A percentile compares a stretch with the other conserved stretches of the same genome.
phyloP scores from a whole-genome alignment of 2,329 filamentous ascomycete species.

The Fusarium sp. region DNA sequence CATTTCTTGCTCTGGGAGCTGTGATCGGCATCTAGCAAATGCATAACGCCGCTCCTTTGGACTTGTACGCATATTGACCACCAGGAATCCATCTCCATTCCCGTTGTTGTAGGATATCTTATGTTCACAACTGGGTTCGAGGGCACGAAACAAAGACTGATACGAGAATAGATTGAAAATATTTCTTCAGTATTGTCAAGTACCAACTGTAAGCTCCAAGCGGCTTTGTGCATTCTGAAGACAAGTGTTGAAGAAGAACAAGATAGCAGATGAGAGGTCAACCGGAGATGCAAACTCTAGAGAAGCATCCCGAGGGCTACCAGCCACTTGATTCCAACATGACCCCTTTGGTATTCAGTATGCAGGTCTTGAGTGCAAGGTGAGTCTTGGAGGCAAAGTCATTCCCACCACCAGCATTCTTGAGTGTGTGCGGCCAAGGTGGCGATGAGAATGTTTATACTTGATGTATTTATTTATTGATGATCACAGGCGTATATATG shows the following conservation, averaged over 20 bases:
- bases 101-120: neutral
- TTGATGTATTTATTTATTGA: neutral
- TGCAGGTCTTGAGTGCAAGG: constrained; percentile 25
- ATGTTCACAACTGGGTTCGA: too few relatives aligned
- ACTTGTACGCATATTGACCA: constrained; percentile 1
- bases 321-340: constrained; percentile 18
- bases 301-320: neutral
- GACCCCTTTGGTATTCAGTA: constrained; percentile 26
- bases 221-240: neutral
- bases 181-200: neutral
- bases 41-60: constrained; percentile 20
- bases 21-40: constrained; percentile 21
- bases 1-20: neutral
- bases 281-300: neutral
- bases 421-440: neutral
- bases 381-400: constrained; percentile 18
- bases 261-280: neutral
- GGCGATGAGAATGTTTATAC: neutral
- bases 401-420: constrained; percentile 17
- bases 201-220: neutral
- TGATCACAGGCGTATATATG: neutral
- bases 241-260: neutral
- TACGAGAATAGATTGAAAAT: neutral
- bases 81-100: constrained; percentile 21
- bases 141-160: neutral